Base-by-base conservation (phyloP, 805 yeast genomes). In the Yamadazyma takamatsuzukensis region DNA sequence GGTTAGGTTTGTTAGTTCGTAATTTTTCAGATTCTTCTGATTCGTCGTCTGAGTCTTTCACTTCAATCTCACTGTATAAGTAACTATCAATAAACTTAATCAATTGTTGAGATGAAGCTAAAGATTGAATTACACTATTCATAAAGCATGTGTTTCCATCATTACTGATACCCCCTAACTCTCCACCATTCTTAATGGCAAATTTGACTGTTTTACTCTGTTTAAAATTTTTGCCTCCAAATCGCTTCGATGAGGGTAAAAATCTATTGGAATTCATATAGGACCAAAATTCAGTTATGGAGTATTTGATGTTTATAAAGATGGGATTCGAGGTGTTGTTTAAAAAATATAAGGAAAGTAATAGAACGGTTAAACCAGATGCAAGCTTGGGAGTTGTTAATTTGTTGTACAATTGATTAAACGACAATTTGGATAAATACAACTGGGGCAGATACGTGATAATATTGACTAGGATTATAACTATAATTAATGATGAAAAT, bases 91-190 rank as follows among this genome's bases (percentile, higher is more conserved):
- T 64, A 47, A 81, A 84, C 14, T 65, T 63, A 13, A 68, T 45
- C 22, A 87, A 61, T 21, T 78, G 74, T 16, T 71, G 68, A 0
- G 93, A 80, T 0, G 90, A 80, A 0, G 95, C 88, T 36, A 88
- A 59, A 12, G 84, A 74, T 55, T 89, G 97, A 17, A 89, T 56
- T 1, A 89, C 96, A 15, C 88, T 78, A 59, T 89, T 89, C 94
- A 88, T 87, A 49, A 89, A 89, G 56, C 97, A 89, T 0, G 96
- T 87, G 53, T 89, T 89, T 10, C 97, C 96, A 43, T 86, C 95
- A 53, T 89, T 89, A 37, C 75, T 72, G 22, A 89, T 69, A 1
- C 97, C 97, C 16, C 96, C 96, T 21, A 86, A 74, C 33, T 72
- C 74, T 1, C 89, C 89, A 36, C 90, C 90, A 33, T 70, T 64